These are phyloP conservation scores for Rhodotorula sphaerocarpa DNA, from an alignment of 768 basidiomycete genomes.

Conservation along the genomic window DNA sequence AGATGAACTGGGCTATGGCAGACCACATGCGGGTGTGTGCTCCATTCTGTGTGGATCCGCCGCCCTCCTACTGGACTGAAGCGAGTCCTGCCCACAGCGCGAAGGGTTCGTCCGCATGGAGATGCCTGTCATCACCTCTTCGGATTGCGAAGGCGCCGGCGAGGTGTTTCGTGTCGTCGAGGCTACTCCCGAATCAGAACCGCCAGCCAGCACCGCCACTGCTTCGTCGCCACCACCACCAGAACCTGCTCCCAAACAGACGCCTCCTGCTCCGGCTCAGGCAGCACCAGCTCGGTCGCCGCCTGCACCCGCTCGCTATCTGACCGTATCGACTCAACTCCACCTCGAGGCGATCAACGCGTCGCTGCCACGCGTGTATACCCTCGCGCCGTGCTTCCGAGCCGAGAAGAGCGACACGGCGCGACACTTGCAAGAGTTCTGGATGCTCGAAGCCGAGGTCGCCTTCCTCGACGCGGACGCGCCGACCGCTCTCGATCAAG, in stretches of 20 bases:
- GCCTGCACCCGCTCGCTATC: conserved; percentile 50
- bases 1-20: conserved; percentile 53
- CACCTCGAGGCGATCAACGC: conserved; percentile 82
- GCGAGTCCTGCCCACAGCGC: too few species aligned
- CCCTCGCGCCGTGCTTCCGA: conserved; percentile 85
- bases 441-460: conserved; percentile 98
- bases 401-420: conserved; percentile 81
- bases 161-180: conserved; percentile 67
- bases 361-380: conserved; percentile 74
- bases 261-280: conserved; percentile 87
- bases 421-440: conserved; percentile 93
- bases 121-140: conserved; percentile 79
- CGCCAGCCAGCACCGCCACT: background rate
- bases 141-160: conserved; percentile 93
- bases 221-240: conserved; percentile 48
- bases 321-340: conserved; percentile 92
- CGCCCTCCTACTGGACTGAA: too few species aligned
- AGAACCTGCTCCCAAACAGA: conserved; percentile 70
- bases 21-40: conserved; percentile 51
- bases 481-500: conserved; percentile 45
- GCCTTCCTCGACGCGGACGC: conserved; percentile 47
- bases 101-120: conserved; percentile 70
- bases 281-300: conserved; percentile 51
- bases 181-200: background rate
- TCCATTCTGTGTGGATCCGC: background rate